Conservation (phyloP, 257 asterid genomes). For the Nicotiana tabacum region DNA sequence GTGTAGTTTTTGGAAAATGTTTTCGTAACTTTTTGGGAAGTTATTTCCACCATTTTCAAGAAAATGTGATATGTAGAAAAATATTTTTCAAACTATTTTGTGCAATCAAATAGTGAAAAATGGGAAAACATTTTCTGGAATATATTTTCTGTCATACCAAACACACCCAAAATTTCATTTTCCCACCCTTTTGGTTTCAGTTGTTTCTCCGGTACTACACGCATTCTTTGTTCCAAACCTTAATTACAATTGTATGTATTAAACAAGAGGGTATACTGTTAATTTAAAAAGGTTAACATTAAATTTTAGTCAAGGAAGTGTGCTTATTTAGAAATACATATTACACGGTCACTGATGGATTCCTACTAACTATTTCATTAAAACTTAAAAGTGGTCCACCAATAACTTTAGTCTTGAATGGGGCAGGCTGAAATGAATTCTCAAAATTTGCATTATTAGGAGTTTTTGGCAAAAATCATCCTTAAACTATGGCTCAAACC, state of each 20-base stretch:
- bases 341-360: not conserved
- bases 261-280: not conserved
- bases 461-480: too few species aligned
- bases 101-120: too few species aligned
- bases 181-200: not conserved
- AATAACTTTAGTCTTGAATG: not conserved
- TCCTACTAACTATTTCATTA: not conserved
- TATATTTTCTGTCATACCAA: too few species aligned
- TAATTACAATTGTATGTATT: not conserved
- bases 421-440: not conserved
- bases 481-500: too few species aligned
- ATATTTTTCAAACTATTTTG: too few species aligned
- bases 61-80: too few species aligned
- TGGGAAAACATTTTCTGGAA: too few species aligned
- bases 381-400: not conserved
- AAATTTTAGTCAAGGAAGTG: not conserved
- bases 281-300: not conserved
- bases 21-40: too few species aligned
- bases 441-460: not conserved
- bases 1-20: too few species aligned
- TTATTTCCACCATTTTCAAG: too few species aligned
- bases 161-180: not conserved
- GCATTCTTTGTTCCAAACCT: not conserved
- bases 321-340: not conserved
- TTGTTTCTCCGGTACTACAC: not conserved